Conservation (phyloP, 2,329 filamentous ascomycete species). For the Penicillium sp. region DNA sequence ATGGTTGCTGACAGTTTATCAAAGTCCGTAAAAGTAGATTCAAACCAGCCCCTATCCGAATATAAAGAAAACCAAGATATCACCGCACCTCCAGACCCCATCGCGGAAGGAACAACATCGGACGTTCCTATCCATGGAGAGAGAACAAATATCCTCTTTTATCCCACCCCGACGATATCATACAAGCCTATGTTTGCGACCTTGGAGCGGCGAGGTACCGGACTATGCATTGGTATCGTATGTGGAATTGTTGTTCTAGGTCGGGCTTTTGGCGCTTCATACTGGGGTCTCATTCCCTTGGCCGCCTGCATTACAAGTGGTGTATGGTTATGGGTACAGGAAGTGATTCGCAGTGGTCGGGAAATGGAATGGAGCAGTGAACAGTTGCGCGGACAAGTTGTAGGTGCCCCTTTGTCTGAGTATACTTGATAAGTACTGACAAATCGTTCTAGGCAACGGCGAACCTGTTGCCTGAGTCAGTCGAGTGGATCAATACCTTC, state of each 20-base stretch:
- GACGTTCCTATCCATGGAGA: constrained; percentile 96
- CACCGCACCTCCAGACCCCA: constrained; percentile 86
- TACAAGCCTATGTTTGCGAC: constrained; percentile 85
- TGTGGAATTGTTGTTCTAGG: constrained; percentile 76
- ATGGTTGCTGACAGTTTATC: constrained; percentile 14
- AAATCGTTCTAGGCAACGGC: constrained; percentile 65
- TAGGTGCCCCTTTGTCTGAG: constrained; percentile 37
- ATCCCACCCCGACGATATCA: constrained; percentile 87
- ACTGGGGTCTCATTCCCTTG: constrained; percentile 77
- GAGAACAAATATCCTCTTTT: constrained; percentile 95
- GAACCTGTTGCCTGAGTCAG: constrained; percentile 90
- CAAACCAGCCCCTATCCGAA: constrained; percentile 73
- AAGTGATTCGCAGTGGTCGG: constrained; percentile 79
- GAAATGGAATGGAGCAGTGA: constrained; percentile 89
- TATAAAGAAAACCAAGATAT: constrained; percentile 87
- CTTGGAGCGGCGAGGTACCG: constrained; percentile 75
- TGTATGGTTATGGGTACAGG: constrained; percentile 88
- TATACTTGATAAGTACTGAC: constrained; percentile 2
- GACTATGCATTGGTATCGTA: constrained; percentile 73
- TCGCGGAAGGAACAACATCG: constrained; percentile 79
- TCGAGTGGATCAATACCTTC: constrained; percentile 95
- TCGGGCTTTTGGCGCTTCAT: constrained; percentile 75
- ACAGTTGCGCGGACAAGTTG: constrained; percentile 79
- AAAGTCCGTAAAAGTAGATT: constrained; percentile 69
- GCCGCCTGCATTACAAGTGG: constrained; percentile 74